phyloP scores from a whole-genome alignment of 169 alveolate species.

The Cryptosporidium felis region DNA sequence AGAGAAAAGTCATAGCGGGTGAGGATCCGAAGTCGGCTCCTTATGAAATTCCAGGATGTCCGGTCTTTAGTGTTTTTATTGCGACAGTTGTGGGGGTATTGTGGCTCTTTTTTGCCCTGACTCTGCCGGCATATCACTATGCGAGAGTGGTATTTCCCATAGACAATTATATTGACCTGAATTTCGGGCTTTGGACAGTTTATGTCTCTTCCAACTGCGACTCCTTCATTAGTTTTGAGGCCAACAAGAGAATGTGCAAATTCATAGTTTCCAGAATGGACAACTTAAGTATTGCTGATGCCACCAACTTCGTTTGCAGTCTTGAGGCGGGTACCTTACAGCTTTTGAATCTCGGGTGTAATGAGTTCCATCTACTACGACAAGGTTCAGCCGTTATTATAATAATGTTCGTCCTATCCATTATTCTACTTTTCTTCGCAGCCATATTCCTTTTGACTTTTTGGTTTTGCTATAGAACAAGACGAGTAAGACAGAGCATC shows the following conservation, averaged over 20 bases:
- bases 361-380: conserved; percentile 49
- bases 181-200: conserved; percentile 65
- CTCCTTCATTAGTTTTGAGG: conserved; percentile 45
- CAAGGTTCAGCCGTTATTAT: conserved; percentile 57
- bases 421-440: conserved; percentile 55
- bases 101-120: conserved; percentile 61
- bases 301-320: conserved; percentile 67
- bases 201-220: conserved; percentile 65
- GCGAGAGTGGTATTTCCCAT: conserved; percentile 67
- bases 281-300: conserved; percentile 67
- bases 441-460: conserved; percentile 46
- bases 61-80: conserved; percentile 49
- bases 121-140: conserved; percentile 70
- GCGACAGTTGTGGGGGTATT: conserved; percentile 64
- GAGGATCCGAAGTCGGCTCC: conserved; percentile 31
- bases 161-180: conserved; percentile 56
- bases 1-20: neutral
- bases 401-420: conserved; percentile 37
- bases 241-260: conserved; percentile 27
- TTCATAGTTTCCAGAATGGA: conserved; percentile 57
- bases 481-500: conserved; percentile 68
- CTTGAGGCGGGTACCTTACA: conserved; percentile 60
- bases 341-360: conserved; percentile 62
- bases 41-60: conserved; percentile 68
- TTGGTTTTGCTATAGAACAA: conserved; percentile 69